Conservation (phyloP, 768 basidiomycete species). For the Clitopilus passeckerianus region DNA sequence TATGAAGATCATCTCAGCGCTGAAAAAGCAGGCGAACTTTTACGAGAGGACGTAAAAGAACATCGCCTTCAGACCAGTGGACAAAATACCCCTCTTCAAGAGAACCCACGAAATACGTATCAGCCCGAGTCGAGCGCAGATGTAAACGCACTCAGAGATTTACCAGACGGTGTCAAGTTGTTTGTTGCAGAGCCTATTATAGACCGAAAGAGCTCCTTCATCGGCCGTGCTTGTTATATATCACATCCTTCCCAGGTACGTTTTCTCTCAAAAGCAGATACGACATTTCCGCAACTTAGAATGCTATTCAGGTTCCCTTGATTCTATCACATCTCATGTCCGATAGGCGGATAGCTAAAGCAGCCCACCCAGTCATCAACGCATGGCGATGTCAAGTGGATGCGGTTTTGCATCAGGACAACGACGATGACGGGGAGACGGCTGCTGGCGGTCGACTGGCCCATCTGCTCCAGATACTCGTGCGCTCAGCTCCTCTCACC, state of each 20-base stretch:
- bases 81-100: conserved; percentile 4
- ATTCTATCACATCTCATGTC: conserved; percentile 64
- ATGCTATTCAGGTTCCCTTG: conserved; percentile 52
- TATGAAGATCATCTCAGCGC: conserved; percentile 59
- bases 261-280: conserved; percentile 6
- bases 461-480: conserved; percentile 86
- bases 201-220: conserved; percentile 82
- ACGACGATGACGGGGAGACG: conserved; percentile 92
- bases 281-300: conserved; percentile 9
- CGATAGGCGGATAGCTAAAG: conserved; percentile 69
- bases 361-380: conserved; percentile 76
- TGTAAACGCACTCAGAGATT: conserved; percentile 11
- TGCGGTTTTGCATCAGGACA: conserved; percentile 76
- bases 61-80: conserved; percentile 14
- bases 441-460: conserved; percentile 89
- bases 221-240: conserved; percentile 81
- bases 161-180: conserved; percentile 62
- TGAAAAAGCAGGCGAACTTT: conserved; percentile 49
- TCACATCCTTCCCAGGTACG: conserved; percentile 70
- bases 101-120: neutral
- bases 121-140: conserved; percentile 5
- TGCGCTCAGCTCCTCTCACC: conserved; percentile 22
- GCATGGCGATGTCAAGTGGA: conserved; percentile 78
- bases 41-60: conserved; percentile 46
- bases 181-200: conserved; percentile 73